Evolutionary conservation across 1,284 basidiomycete genomes (phyloP), one percentile per base, ranked within the genome.

Genomic region (Clitocybe nebularis): DNA sequence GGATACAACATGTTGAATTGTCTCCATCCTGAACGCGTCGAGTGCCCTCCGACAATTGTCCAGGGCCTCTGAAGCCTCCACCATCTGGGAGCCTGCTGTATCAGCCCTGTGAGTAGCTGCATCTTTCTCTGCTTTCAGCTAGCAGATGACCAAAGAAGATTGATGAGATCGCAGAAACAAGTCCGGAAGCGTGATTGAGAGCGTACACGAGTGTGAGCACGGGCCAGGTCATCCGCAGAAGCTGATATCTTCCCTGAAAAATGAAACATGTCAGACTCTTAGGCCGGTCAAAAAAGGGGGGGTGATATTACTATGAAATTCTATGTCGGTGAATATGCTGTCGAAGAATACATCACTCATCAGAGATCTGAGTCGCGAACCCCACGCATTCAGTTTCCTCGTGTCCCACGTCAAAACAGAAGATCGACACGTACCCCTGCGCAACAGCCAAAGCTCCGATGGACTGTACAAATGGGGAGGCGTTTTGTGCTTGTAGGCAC

Each of bases 301-400:
- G 30, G 38, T 21, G 44, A 30, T 55, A 55, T 46, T 43, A 71
- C 69, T 58, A 45, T 67, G 63, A 49, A 68, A 67, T 28, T 56
- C 57, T 50, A 62, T 54, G 51, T 70, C 67, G 10, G 66, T 62
- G 48, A 65, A 66, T 14, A 69, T 55, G 45, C 68, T 66, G 45
- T 69, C 68, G 45, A 70, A 70, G 44, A 70, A 61, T n/a, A 70
- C 59, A 45, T 70, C 67, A 41, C 58, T 59, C 29, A 68, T 44
- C 26, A 69, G 50, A 9, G 60, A 61, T 35, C 63, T 67, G 33
- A 9, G 33, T 28, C 13, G 43, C 49, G 20, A 37, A 34, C n/a
- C 14, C 26, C 10, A 33, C 34, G 14, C 25, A 3, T 25, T 24
- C 16, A 26, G 24, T 5, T 30, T 35, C 24, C 7, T 17, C 17